Evolutionary conservation across 768 basidiomycete genomes (phyloP).

Genomic region (Suillus tomentosus): DNA sequence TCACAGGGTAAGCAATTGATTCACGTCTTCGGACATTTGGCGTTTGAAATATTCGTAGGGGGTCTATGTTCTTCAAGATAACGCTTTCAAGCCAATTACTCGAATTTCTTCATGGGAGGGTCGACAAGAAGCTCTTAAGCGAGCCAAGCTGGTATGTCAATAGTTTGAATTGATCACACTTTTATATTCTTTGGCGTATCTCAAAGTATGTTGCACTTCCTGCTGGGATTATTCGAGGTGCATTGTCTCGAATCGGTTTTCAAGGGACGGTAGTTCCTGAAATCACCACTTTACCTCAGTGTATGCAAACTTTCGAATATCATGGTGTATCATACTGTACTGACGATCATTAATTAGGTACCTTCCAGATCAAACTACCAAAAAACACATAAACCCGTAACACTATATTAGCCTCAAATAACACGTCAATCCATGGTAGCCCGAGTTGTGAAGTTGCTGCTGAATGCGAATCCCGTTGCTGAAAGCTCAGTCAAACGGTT

Average conservation of each 20-base stretch:
- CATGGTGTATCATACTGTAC: slow-evolving; percentile 1
- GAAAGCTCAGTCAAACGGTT: background rate
- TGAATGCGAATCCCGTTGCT: background rate
- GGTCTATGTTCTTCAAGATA: slow-evolving; percentile 92
- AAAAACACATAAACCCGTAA: slow-evolving; percentile 47
- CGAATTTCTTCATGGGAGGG: slow-evolving; percentile 83
- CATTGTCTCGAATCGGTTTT: slow-evolving; percentile 76
- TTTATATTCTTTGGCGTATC: slow-evolving; percentile 9
- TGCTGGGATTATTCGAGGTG: slow-evolving; percentile 82
- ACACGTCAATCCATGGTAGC: background rate
- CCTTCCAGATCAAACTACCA: slow-evolving; percentile 80
- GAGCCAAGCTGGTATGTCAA: slow-evolving; percentile 66
- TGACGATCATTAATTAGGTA: slow-evolving; percentile 47
- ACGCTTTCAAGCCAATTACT: slow-evolving; percentile 81
- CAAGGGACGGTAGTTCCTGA: slow-evolving; percentile 78
- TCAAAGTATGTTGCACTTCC: slow-evolving; percentile 79
- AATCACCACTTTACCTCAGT: slow-evolving; percentile 81
- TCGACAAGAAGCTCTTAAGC: slow-evolving; percentile 67
- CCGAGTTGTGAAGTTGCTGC: background rate
- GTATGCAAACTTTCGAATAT: slow-evolving; percentile 42
- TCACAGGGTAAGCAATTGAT: slow-evolving; percentile 66
- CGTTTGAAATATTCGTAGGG: slow-evolving; percentile 50
- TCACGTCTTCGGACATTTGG: background rate
- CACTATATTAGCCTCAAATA: background rate
- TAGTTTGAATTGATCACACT: background rate